Conservation (phyloP, 2,329 filamentous ascomycete genomes). For the Xylariaceae sp. region DNA sequence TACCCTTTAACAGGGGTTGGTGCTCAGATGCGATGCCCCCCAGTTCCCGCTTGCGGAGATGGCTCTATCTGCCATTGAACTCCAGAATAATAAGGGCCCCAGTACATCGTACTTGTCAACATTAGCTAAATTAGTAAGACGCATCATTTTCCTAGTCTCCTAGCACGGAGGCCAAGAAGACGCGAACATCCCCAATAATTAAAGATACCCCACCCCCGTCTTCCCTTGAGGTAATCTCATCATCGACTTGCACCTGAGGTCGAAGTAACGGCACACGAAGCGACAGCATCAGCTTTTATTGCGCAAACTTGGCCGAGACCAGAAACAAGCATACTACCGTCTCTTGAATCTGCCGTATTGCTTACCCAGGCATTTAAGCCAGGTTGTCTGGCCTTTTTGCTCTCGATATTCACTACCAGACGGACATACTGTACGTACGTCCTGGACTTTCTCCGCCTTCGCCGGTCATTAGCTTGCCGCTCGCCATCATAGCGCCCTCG, state of each 20-base stretch:
- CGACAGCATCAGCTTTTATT: conserved; percentile 6
- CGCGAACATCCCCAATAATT: background rate
- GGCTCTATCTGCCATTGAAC: conserved; percentile 22
- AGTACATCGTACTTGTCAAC: background rate
- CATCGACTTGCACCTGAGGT: conserved; percentile 12
- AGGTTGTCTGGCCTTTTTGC: conserved; percentile 1
- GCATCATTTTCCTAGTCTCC: conserved; percentile 20
- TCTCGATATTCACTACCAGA: background rate
- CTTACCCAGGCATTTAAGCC: conserved; percentile 10
- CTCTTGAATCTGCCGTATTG: conserved; percentile 18
- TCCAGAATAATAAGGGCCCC: conserved; percentile 15
- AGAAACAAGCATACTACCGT: conserved; percentile 4
- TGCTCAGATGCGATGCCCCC: conserved; percentile 23
- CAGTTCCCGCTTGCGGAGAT: conserved; percentile 27
- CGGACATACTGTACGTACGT: background rate
- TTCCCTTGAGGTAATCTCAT: conserved; percentile 7
- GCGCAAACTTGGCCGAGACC: conserved; percentile 16
- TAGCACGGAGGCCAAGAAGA: conserved; percentile 12
- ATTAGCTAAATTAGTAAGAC: conserved; percentile 29
- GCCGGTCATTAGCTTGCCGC: conserved; percentile 24
- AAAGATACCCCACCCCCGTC: conserved; percentile 20
- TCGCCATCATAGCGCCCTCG: conserved; percentile 22
- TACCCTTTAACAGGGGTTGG: conserved; percentile 15
- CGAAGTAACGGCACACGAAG: conserved; percentile 20
- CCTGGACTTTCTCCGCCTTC: conserved; percentile 19